phyloP scores from a whole-genome alignment of 2,329 filamentous ascomycete genomes.

The Clonostachys chloroleuca region DNA sequence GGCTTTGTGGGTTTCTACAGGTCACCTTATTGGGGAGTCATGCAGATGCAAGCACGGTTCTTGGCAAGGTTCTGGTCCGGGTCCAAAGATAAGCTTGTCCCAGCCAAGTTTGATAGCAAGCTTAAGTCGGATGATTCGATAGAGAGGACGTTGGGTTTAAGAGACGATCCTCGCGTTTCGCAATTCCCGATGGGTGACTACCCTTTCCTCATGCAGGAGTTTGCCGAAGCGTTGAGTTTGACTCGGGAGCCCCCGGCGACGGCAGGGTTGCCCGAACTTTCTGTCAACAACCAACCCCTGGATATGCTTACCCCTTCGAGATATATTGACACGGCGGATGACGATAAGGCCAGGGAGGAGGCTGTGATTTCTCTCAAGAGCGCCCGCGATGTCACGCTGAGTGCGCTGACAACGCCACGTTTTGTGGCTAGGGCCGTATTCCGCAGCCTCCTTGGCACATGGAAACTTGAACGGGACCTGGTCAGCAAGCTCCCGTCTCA shows the following conservation, averaged over 20 bases:
- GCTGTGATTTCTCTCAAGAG: slow-evolving; percentile 37
- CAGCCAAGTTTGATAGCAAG: slow-evolving; percentile 20
- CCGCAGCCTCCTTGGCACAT: slow-evolving; percentile 64
- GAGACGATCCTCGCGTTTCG: slow-evolving; percentile 44
- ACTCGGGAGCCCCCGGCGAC: slow-evolving; percentile 25
- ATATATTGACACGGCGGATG: slow-evolving; percentile 35
- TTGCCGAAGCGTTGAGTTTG: slow-evolving; percentile 55
- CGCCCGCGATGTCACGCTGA: slow-evolving; percentile 34
- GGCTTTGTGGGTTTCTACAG: slow-evolving; percentile 84
- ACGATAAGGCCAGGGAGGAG: slow-evolving; percentile 27
- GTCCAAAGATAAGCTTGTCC: slow-evolving; percentile 9
- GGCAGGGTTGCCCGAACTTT: slow-evolving; percentile 19
- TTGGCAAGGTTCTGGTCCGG: slow-evolving; percentile 56
- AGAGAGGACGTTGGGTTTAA: slow-evolving; percentile 41
- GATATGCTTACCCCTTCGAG: slow-evolving; percentile 53
- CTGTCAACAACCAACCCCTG: slow-evolving; percentile 36
- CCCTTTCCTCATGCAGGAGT: slow-evolving; percentile 68
- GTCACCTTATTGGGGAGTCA: slow-evolving; percentile 80
- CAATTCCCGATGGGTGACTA: slow-evolving; percentile 88
- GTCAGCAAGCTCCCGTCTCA: slow-evolving; percentile 48
- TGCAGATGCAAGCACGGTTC: slow-evolving; percentile 79
- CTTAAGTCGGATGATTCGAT: slow-evolving; percentile 38
- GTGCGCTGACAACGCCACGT: slow-evolving; percentile 32
- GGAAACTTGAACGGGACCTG: slow-evolving; percentile 58
- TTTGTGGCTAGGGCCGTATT: slow-evolving; percentile 67